A percentile compares a stretch with the other conserved stretches of the same genome.
These are phyloP conservation scores for Solanum sitiens DNA, from an alignment of 257 asterid species.

Conservation along the genomic window DNA sequence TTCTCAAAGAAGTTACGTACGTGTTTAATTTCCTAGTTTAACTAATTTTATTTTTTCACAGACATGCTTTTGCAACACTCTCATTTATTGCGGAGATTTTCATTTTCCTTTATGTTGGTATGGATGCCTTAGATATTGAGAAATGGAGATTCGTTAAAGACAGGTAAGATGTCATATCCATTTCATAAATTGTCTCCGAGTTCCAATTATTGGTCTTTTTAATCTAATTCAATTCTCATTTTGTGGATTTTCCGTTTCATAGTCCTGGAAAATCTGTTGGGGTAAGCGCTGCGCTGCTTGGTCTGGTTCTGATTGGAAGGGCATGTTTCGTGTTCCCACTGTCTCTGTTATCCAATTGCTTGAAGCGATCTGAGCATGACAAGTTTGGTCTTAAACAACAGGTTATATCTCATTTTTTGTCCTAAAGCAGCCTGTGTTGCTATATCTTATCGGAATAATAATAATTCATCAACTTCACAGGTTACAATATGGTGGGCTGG, in stretches of 20 bases:
- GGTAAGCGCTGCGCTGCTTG: conserved; percentile 43
- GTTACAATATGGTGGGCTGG: conserved; percentile 81
- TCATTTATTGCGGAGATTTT: conserved; percentile 59
- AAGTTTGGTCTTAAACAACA: conserved; percentile 44
- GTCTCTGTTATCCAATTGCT: conserved; percentile 35
- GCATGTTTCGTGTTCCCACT: conserved; percentile 59
- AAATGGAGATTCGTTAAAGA: conserved; percentile 50
- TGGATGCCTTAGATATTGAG: conserved; percentile 81
- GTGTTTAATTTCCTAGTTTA: not conserved
- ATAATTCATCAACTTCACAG: conserved; percentile 12
- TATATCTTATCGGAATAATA: not conserved
- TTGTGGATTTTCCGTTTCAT: conserved; percentile 1
- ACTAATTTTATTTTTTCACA: conserved; percentile 15
- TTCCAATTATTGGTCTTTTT: not conserved
- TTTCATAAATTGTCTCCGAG: not conserved
- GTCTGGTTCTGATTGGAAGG: conserved; percentile 59
- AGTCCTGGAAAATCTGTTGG: conserved; percentile 61
- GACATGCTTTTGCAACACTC: conserved; percentile 61
- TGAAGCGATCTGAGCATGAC: conserved; percentile 19
- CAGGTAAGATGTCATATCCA: conserved; percentile 24
- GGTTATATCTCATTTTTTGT: conserved; percentile 11
- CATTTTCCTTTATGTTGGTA: conserved; percentile 82
- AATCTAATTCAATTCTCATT: not conserved
- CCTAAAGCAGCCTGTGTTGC: not conserved
- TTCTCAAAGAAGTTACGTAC: not conserved